These are phyloP conservation scores for Curvularia lunata DNA, from an alignment of 2,329 filamentous ascomycete genomes.

Conservation along the genomic window DNA sequence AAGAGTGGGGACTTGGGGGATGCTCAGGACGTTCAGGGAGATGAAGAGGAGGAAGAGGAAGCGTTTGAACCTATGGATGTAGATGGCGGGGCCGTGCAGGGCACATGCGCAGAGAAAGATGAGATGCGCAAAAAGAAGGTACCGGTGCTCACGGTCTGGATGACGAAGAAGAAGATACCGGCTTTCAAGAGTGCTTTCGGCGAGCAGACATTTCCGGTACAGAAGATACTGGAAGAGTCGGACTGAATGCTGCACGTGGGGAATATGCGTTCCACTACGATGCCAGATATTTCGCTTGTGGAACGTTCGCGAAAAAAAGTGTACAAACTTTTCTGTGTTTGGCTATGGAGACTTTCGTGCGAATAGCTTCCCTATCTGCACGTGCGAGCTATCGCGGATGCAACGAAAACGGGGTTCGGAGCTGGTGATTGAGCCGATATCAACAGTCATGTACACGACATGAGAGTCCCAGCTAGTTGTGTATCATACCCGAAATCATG, in stretches of 20 bases:
- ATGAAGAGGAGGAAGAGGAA: constrained; percentile 8
- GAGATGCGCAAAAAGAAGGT: constrained; percentile 11
- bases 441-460: neutral
- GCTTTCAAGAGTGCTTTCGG: constrained; percentile 27
- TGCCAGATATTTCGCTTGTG: neutral
- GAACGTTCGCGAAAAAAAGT: neutral
- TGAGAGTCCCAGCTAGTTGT: neutral
- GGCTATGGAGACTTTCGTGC: neutral
- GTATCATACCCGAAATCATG: neutral
- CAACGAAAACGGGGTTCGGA: neutral
- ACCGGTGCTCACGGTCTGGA: constrained; percentile 32
- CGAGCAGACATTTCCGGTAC: constrained; percentile 23
- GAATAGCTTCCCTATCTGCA: no score
- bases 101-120: neutral
- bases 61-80: constrained; percentile 25
- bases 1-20: neutral
- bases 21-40: constrained; percentile 4
- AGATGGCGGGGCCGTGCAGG: constrained; percentile 3
- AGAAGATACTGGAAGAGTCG: constrained; percentile 7
- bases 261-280: neutral
- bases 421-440: neutral
- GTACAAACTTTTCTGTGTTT: neutral
- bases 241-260: neutral
- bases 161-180: constrained; percentile 24
- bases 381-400: neutral